These are phyloP conservation scores for Hemileia vastatrix DNA, from an alignment of 1,284 basidiomycete genomes.

Conservation along the genomic window DNA sequence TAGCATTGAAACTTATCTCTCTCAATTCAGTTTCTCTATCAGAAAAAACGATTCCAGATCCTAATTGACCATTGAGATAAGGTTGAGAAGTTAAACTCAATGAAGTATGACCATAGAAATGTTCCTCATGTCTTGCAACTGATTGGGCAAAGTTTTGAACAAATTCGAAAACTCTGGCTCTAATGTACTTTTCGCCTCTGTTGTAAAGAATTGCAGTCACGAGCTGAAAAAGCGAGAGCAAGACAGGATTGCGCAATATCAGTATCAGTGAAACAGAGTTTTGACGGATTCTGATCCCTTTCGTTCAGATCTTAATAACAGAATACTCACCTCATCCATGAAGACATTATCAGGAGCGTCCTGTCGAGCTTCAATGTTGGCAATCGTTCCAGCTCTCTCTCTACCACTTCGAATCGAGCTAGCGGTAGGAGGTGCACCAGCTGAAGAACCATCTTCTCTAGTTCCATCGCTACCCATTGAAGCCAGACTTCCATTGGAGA, in stretches of 20 bases:
- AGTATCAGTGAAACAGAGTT: neutral
- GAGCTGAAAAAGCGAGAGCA: too few species aligned
- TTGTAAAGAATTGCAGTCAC: constrained; percentile 60
- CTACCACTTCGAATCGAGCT: constrained; percentile 20
- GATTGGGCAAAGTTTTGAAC: constrained; percentile 61
- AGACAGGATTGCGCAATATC: constrained; percentile 3
- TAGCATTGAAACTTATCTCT: constrained; percentile 60
- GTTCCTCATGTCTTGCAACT: constrained; percentile 68
- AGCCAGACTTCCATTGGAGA: constrained; percentile 12
- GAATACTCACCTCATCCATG: constrained; percentile 70
- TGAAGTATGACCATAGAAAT: constrained; percentile 55
- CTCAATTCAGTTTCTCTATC: constrained; percentile 55
- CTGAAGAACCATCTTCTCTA: constrained; percentile 23
- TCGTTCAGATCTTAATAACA: neutral
- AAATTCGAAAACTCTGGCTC: constrained; percentile 66
- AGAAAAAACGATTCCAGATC: constrained; percentile 59
- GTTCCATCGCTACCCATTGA: constrained; percentile 15
- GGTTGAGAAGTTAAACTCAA: constrained; percentile 55
- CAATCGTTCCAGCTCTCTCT: constrained; percentile 39
- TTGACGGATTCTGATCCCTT: constrained; percentile 35
- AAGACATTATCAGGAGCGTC: constrained; percentile 71
- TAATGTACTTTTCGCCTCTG: constrained; percentile 66
- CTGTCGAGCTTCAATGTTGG: constrained; percentile 49
- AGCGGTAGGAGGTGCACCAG: neutral
- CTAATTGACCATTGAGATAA: constrained; percentile 54